These are phyloP conservation scores for Ceratobasidium sp. DNA, from an alignment of 1,284 basidiomycete genomes.

Conservation along the genomic window DNA sequence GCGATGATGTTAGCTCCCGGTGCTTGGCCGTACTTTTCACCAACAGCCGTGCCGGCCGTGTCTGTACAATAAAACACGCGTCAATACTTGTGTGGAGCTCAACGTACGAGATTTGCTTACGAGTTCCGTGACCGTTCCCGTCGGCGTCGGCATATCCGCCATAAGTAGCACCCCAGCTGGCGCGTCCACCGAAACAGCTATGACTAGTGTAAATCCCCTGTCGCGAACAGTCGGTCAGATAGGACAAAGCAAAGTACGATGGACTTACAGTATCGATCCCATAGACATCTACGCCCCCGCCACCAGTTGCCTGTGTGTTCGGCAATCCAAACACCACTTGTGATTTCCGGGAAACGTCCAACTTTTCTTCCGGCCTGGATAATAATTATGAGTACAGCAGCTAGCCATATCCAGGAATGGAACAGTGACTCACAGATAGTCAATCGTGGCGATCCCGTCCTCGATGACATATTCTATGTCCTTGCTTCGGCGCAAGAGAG, in stretches of 20 bases:
- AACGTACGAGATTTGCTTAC: no score
- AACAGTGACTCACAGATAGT: constrained; percentile 21
- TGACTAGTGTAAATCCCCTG: constrained; percentile 36
- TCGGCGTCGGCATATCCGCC: constrained; percentile 52
- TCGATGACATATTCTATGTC: constrained; percentile 46
- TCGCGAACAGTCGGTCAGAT: background rate
- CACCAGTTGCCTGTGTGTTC: constrained; percentile 15
- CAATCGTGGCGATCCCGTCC: constrained; percentile 36
- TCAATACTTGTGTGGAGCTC: no score
- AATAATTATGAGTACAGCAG: no score
- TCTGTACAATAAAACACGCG: no score
- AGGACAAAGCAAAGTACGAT: constrained; percentile 37
- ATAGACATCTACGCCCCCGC: constrained; percentile 43
- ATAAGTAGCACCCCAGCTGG: constrained; percentile 54
- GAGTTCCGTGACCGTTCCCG: constrained; percentile 45
- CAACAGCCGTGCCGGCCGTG: constrained; percentile 60
- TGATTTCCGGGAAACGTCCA: no score
- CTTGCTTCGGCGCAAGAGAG: constrained; percentile 28
- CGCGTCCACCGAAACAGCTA: constrained; percentile 31
- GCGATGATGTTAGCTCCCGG: constrained; percentile 94
- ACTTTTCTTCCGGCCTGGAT: no score
- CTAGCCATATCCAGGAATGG: no score
- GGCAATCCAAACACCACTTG: no score
- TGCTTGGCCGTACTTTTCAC: constrained; percentile 89
- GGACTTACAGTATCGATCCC: no score